These are phyloP conservation scores for Saccharomycopsis synnaedendra DNA, from an alignment of 805 yeast genomes.

Conservation along the genomic window DNA sequence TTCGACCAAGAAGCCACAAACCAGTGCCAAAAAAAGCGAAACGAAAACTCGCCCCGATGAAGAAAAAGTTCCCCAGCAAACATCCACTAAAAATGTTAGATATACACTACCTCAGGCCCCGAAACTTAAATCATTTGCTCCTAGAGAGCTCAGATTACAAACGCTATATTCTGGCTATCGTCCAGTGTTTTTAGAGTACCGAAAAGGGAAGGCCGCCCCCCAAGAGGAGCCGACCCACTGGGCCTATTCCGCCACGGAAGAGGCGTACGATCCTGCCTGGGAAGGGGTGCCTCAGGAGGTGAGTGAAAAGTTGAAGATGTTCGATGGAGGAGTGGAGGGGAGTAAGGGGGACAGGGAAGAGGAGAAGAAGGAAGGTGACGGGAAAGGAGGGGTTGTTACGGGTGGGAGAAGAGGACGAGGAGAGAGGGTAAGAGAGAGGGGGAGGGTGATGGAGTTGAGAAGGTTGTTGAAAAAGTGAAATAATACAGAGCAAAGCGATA, in stretches of 20 bases:
- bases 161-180: constrained; percentile 15
- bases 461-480: neutral
- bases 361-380: neutral
- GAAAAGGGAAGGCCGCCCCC: neutral
- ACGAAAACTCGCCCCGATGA: no score
- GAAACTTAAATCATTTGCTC: constrained; percentile 7
- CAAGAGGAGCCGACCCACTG: constrained; percentile 1
- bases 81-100: no score
- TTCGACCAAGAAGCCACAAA: no score
- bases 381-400: neutral
- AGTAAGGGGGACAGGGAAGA: neutral
- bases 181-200: constrained; percentile 13
- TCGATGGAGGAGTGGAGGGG: neutral
- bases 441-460: neutral
- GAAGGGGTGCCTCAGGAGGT: constrained; percentile 13
- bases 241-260: constrained; percentile 15
- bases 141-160: constrained; percentile 9
- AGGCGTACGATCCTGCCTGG: constrained; percentile 15
- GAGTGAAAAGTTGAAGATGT: constrained; percentile 7
- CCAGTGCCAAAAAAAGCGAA: no score
- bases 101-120: constrained; percentile 17
- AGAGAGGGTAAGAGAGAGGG: neutral
- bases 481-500: no score
- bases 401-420: neutral
- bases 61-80: no score